phyloP scores from a whole-genome alignment of 2,329 filamentous ascomycete species.

The Periglandula ipomoeae region DNA sequence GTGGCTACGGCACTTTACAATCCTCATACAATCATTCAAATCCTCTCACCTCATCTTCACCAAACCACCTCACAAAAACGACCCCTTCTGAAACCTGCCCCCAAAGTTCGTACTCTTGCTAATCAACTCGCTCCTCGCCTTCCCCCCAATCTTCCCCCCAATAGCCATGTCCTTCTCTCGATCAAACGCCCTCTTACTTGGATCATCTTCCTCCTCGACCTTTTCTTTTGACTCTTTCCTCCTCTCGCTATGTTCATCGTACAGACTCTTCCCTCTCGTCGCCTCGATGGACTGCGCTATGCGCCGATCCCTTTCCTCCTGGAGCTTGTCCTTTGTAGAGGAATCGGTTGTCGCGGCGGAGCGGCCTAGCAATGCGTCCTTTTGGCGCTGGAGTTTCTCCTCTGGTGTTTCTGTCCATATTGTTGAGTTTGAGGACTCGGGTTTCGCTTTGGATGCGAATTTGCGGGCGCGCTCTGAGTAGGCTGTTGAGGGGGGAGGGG shows the following conservation, averaged over 20 bases:
- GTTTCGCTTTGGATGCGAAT: constrained; percentile 57
- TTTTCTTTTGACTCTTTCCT: constrained; percentile 37
- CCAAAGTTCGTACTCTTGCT: constrained; percentile 74
- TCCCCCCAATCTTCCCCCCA: constrained; percentile 59
- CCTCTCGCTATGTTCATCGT: constrained; percentile 43
- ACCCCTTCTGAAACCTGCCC: constrained; percentile 72
- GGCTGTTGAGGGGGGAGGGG: constrained; percentile 45
- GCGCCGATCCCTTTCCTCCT: constrained; percentile 41
- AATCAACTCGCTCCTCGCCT: constrained; percentile 70
- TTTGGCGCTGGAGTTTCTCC: constrained; percentile 71
- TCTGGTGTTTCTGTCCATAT: constrained; percentile 91
- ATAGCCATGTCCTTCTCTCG: constrained; percentile 87
- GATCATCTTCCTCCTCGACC: constrained; percentile 70
- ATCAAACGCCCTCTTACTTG: constrained; percentile 81
- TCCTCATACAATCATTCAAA: too few species aligned
- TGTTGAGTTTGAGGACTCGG: constrained; percentile 29
- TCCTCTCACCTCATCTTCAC: not conserved
- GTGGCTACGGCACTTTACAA: too few species aligned
- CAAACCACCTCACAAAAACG: constrained; percentile 37
- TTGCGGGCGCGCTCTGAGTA: constrained; percentile 60
- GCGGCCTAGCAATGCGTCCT: constrained; percentile 75
- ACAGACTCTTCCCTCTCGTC: constrained; percentile 47
- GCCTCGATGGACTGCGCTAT: constrained; percentile 44
- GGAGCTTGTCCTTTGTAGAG: constrained; percentile 34
- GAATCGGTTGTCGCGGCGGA: constrained; percentile 30